Percentiles rank a stretch among this genome's conserved stretches.
Conservation (phyloP, 306 rosid species). For the Dalbergia oliveri region DNA sequence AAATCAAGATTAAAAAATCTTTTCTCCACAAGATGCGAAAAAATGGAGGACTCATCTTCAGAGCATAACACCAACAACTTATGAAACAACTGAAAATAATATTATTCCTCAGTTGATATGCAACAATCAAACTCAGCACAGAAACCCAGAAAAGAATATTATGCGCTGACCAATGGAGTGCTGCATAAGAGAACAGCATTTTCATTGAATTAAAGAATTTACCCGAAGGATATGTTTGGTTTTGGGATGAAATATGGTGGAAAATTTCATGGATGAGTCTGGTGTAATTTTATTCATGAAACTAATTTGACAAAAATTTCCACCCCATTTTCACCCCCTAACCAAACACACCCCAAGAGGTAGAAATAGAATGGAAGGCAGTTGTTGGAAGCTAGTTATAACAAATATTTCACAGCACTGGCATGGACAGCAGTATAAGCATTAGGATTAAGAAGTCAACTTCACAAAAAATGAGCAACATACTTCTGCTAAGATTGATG, state of each 20-base stretch:
- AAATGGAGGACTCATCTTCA: background rate
- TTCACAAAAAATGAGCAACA: constrained; percentile 40
- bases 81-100: constrained; percentile 29
- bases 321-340: too few species aligned
- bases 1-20: background rate
- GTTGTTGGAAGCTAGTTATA: background rate
- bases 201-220: constrained; percentile 9
- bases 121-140: constrained; percentile 18
- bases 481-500: constrained; percentile 86
- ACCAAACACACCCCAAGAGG: background rate
- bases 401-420: background rate
- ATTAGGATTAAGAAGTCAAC: background rate
- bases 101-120: background rate
- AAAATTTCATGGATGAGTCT: too few species aligned
- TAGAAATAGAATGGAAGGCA: constrained; percentile 8
- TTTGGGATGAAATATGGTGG: too few species aligned
- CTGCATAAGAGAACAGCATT: constrained; percentile 19
- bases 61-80: background rate
- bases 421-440: constrained; percentile 16
- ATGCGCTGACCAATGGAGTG: background rate
- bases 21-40: background rate
- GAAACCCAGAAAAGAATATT: constrained; percentile 29
- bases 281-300: too few species aligned
- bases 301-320: too few species aligned
- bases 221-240: background rate